Evolutionary conservation across 1,284 basidiomycete species (phyloP), one percentile per base, ranked within the genome.

Genomic region (Cerrena zonata): DNA sequence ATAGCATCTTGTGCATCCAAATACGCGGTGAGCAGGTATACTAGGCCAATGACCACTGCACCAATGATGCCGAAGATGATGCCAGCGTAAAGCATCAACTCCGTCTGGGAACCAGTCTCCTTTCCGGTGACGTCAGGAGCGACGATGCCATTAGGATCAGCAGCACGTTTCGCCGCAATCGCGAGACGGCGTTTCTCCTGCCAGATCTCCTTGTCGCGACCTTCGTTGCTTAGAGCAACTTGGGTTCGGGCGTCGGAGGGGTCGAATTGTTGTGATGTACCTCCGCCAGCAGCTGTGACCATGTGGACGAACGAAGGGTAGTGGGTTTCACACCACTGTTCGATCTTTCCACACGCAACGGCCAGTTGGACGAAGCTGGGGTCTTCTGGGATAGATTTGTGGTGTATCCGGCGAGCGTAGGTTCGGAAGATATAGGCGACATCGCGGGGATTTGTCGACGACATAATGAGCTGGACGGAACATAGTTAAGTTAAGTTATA

Each of bases 341-440:
- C 92, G 65, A 96, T 90, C 75, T 88, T 87, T 53, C 87, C 86
- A 58, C 89, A 91, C 3, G 86, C 82, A 46, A 94, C 79, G 39
- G 86, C 86, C 54, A 96, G 69, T 40, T 79, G 79, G 54, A 95
- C 71, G 69, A 90, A 94, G 71, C 86, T 92, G 39, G 94, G 94
- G 68, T 99, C 95, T 47, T 84, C 75, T 10, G 89, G 83, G 23
- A 77, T 66, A 0, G 91, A 81, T 61, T 89, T 90, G 22, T 78
- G 74, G 68, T 97, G 94, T 56, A 99, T 97, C 57, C 75, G 76
- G 27, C 88, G 82, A 0, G 86, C 82, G 63, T 89, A 93, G 23
- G 87, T 79, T 21, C 85, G 80, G 80, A 98, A 98, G 56, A 94
- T 86, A 63, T 86, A 80, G 0, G 92, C 85, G 1, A 98, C 93